Base-by-base conservation (phyloP, 1,139 yeast genomes). In the Suhomyces panamericanus region DNA sequence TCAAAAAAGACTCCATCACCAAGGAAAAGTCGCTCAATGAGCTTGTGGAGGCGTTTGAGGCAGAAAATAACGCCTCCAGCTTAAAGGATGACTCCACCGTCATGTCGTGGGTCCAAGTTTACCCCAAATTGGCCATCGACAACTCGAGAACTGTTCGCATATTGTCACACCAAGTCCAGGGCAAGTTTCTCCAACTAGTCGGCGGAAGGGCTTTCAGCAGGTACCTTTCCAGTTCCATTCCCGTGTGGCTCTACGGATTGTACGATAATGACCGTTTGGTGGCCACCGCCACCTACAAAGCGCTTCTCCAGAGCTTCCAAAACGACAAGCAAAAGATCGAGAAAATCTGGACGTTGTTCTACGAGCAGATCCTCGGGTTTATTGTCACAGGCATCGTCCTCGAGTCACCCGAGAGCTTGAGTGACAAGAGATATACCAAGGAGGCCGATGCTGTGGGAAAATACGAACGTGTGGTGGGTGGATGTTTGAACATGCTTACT, bases 1-100 rank as follows among this genome's bases (percentile, higher is more conserved):
- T 84, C 59, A 91, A 90, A 62, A 81, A 87, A 58, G 96, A 90
- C 57, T 77, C 86, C 12, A 83, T 81, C 17, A 93, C 99, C 0
- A 87, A 84, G 58, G 96, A 89, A 56, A 87, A 85, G 58, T 90
- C 95, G 0, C 67, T 89, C 30, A 63, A 56, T 10, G 95, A 87
- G 32, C 65, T 91, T 29, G 49, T 51, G 17, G 49, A 43, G 7
- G 29, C 44, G 3, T 41, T 52, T 15, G 37, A 38, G 13, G 3
- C 31, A n/a, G 36, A 32, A 10, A 8, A 31, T 10, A 13, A 6
- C 13, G 34, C 22, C 17, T 6, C 33, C 17, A 13, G 32, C 16
- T 28, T 41, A 27, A 35, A 27, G 26, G 41, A 42, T 2, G 59
- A 60, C 3, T 53, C 78, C 48, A 75, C 78, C 2, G 58, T 83